phyloP scores from a whole-genome alignment of 73 alveolate species.

The Strombidium stylifer region DNA sequence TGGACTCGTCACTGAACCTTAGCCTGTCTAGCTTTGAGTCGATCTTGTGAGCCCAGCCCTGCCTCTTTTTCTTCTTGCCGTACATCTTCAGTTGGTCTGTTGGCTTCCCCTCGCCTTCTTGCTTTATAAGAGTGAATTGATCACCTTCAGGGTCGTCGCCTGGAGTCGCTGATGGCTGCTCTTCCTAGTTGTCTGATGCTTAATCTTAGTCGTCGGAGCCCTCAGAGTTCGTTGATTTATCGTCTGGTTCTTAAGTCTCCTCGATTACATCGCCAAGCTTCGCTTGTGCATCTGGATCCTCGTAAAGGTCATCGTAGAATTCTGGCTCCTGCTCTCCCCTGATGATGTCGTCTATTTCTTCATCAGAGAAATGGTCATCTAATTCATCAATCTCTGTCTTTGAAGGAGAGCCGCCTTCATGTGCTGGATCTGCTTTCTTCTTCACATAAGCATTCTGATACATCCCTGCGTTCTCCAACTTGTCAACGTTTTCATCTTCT shows the following conservation, averaged over 20 bases:
- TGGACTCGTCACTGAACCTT: slow-evolving; percentile 13
- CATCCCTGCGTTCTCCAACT: not conserved
- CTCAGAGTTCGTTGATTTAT: not conserved
- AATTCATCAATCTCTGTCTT: not conserved
- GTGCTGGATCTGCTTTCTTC: not conserved
- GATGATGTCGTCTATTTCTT: slow-evolving; percentile 10
- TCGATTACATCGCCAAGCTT: not conserved
- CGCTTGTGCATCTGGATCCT: not conserved
- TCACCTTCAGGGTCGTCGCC: too few species aligned
- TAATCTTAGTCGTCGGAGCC: not conserved
- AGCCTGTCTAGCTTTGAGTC: not conserved
- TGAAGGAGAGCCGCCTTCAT: not conserved
- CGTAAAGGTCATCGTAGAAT: not conserved
- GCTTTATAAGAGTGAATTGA: not conserved
- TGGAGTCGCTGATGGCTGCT: not conserved
- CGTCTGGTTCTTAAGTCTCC: not conserved
- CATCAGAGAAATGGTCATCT: not conserved
- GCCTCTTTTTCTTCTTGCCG: slow-evolving; percentile 1
- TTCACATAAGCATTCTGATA: too few species aligned
- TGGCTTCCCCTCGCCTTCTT: slow-evolving; percentile 2
- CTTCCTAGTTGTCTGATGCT: not conserved
- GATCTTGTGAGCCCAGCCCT: not conserved
- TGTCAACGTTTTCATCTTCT: not conserved
- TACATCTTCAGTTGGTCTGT: slow-evolving; percentile 1
- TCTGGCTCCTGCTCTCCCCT: not conserved